phyloP scores from a whole-genome alignment of 106 monocot species.

The Cymbidium sinense region DNA sequence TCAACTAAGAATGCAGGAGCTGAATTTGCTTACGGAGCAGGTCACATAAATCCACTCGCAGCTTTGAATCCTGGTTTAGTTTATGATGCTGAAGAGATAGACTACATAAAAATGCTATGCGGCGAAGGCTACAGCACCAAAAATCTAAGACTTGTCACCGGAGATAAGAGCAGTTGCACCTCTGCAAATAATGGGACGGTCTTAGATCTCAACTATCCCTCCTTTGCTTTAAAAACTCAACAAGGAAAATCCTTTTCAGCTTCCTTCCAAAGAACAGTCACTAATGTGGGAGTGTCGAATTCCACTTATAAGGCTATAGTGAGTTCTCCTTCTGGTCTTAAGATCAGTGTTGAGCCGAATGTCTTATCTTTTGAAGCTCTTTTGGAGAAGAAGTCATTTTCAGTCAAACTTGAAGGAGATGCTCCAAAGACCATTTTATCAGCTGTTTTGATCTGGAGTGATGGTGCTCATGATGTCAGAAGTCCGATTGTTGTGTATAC shows the following conservation, averaged over 20 bases:
- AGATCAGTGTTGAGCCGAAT: constrained; percentile 14
- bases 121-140: constrained; percentile 17
- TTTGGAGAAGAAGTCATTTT: constrained; percentile 18
- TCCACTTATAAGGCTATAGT: constrained; percentile 13
- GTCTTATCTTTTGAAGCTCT: constrained; percentile 15
- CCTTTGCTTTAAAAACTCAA: constrained; percentile 5
- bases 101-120: constrained; percentile 16
- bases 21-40: constrained; percentile 24
- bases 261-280: constrained; percentile 18
- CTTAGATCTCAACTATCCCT: constrained; percentile 18
- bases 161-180: constrained; percentile 16
- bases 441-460: constrained; percentile 29
- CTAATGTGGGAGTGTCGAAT: constrained; percentile 14
- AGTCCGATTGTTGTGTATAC: constrained; percentile 36
- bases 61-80: constrained; percentile 15
- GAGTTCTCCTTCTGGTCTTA: neutral
- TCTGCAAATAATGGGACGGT: constrained; percentile 8
- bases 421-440: constrained; percentile 4
- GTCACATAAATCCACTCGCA: constrained; percentile 17
- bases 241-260: neutral
- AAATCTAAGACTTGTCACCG: constrained; percentile 10
- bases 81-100: constrained; percentile 16
- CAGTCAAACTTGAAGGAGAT: constrained; percentile 17
- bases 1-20: constrained; percentile 5
- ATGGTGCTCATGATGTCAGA: constrained; percentile 28